Conservation (phyloP, 192 early-diverging fungal genomes). For the Neocallimastix lanati region DNA sequence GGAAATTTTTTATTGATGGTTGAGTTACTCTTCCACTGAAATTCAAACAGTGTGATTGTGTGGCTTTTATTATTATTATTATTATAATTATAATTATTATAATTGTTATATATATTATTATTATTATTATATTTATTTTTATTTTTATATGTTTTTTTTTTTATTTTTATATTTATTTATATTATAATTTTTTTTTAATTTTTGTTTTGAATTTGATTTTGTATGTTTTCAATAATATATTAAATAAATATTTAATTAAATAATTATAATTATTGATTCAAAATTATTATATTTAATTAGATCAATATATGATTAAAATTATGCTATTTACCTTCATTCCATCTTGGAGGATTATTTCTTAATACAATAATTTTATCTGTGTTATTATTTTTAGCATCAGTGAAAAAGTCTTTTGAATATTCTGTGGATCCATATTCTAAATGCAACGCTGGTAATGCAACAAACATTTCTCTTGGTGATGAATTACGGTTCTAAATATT, state of each 20-base stretch:
- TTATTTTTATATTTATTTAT: too few species aligned
- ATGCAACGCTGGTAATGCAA: constrained; percentile 21
- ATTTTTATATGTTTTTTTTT: too few species aligned
- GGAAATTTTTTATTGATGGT: constrained; percentile 44
- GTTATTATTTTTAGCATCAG: constrained; percentile 25
- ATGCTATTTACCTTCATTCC: constrained; percentile 32
- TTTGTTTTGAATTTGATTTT: too few species aligned
- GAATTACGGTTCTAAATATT: constrained; percentile 23
- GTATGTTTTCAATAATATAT: too few species aligned
- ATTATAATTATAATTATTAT: too few species aligned
- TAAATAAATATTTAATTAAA: too few species aligned
- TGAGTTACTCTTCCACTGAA: constrained; percentile 43
- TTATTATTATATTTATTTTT: too few species aligned
- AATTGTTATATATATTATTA: too few species aligned
- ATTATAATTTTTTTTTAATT: too few species aligned
- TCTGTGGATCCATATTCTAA: constrained; percentile 17
- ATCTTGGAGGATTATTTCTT: constrained; percentile 39
- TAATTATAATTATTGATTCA: too few species aligned
- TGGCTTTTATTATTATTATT: constrained; percentile 7
- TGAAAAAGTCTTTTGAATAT: constrained; percentile 24
- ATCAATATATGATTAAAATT: too few species aligned
- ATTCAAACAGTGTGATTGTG: constrained; percentile 40
- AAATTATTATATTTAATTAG: too few species aligned
- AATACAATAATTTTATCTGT: constrained; percentile 28
- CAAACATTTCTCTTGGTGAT: constrained; percentile 30